Evolutionary conservation across 441 rosid species (phyloP), one percentile per base, ranked within the genome.

Genomic region (Pelargonium australe): DNA sequence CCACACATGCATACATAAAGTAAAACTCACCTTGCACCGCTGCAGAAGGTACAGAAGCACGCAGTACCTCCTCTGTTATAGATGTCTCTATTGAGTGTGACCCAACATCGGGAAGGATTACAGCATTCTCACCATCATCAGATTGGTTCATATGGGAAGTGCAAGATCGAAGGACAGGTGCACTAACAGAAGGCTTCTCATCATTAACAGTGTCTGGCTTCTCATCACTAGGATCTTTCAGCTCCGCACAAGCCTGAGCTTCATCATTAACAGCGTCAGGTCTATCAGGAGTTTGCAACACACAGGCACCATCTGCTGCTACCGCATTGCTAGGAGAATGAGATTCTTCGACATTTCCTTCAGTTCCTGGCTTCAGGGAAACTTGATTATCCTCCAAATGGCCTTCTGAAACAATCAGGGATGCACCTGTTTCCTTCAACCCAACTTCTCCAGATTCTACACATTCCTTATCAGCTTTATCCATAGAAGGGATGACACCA

Each of bases 1-100:
- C 11, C 11, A 1, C 11, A 8, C 45, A 41, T 5, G 72, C 76
- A 75, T 64, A 67, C 68, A 77, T 74, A 73, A 72, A 62, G 71
- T 71, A 20, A 75, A 76, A 81, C 87, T 75, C 76, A 91, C 97
- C 97, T 89, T 71, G 87, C 76, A 81, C 83, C 77, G 79, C 80
- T 75, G 81, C 69, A 60, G 75, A 68, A 74, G 75, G 78, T 70
- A 71, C 81, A 77, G 68, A 70, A 64, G 73, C 47, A 71, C 57
- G 75, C 28, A 71, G 66, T 47, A 47, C 79, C 45, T 70, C 77
- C 72, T 76, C 75, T 69, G 74, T 66, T 58, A 25, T 28, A 65
- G 66, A 68, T 57, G 34, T 66, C 74, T 79, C 81, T 5, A 68
- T 37, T 13, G 69, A 71, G 66, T 45, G 68, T 8, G 75, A 63